These are phyloP conservation scores for Adenanthera pavonina DNA, from an alignment of 306 rosid genomes.

Conservation along the genomic window DNA sequence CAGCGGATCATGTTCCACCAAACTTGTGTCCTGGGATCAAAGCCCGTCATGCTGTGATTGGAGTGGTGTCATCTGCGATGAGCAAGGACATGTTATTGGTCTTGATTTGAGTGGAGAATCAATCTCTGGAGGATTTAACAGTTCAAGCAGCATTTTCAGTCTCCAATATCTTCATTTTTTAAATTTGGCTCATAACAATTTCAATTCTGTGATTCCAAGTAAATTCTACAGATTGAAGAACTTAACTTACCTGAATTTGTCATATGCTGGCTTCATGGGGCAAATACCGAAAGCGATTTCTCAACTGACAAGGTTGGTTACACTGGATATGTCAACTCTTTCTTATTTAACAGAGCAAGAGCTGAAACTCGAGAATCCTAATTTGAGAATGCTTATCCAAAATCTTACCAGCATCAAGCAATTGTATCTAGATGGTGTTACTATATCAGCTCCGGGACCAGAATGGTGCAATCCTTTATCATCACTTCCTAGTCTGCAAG, in stretches of 20 bases:
- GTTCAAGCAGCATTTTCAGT: conserved; percentile 29
- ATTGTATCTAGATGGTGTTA: conserved; percentile 47
- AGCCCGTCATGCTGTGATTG: conserved; percentile 27
- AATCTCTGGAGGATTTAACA: not conserved
- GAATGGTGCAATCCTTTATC: conserved; percentile 51
- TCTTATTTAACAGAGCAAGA: not conserved
- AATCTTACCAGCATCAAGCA: conserved; percentile 34
- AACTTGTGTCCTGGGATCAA: conserved; percentile 37
- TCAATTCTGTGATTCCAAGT: conserved; percentile 7
- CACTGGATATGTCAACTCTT: conserved; percentile 32
- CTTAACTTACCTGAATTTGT: conserved; percentile 30
- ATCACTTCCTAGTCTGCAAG: not conserved
- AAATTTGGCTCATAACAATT: conserved; percentile 16
- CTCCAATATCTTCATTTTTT: conserved; percentile 29
- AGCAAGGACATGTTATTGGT: conserved; percentile 23
- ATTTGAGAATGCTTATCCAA: conserved; percentile 5
- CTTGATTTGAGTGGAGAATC: conserved; percentile 19
- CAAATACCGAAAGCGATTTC: conserved; percentile 36
- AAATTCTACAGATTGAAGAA: conserved; percentile 14
- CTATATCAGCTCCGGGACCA: conserved; percentile 34
- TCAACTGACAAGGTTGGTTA: conserved; percentile 23
- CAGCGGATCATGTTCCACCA: not conserved
- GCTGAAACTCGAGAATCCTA: conserved; percentile 30
- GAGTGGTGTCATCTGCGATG: conserved; percentile 1
- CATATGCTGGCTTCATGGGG: conserved; percentile 31